These are phyloP conservation scores for Verticillium isaacii DNA, from an alignment of 2,329 filamentous ascomycete species.

Conservation along the genomic window DNA sequence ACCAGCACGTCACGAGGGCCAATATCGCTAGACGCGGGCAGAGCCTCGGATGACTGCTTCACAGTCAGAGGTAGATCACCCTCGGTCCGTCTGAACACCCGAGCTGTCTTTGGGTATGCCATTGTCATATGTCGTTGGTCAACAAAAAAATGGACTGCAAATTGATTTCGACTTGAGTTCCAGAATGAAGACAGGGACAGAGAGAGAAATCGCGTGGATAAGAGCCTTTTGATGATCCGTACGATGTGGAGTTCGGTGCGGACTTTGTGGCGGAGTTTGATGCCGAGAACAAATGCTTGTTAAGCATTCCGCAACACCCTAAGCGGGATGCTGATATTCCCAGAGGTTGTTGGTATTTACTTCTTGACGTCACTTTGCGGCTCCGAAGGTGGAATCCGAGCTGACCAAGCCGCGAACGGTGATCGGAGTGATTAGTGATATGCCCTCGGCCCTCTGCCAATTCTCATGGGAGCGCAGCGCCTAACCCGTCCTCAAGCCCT, in stretches of 20 bases:
- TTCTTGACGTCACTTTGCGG: too few relatives aligned
- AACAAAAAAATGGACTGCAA: not conserved
- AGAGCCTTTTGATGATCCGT: not conserved
- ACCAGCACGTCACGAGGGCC: constrained; percentile 10
- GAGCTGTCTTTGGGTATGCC: not conserved
- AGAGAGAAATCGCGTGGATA: not conserved
- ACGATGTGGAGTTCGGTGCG: not conserved
- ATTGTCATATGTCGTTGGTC: too few relatives aligned
- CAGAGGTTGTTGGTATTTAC: too few relatives aligned
- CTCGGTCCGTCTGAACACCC: not conserved
- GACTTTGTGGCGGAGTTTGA: not conserved
- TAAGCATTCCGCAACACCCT: too few relatives aligned
- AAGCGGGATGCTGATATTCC: too few relatives aligned
- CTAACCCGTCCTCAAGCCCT: too few relatives aligned
- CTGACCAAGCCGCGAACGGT: too few relatives aligned
- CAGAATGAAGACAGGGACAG: not conserved
- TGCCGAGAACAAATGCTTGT: too few relatives aligned
- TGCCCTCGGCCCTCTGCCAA: too few relatives aligned
- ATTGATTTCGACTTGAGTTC: not conserved
- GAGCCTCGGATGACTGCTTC: not conserved
- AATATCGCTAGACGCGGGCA: not conserved
- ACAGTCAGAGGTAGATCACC: not conserved
- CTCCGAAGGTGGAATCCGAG: too few relatives aligned
- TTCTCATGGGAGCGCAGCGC: too few relatives aligned
- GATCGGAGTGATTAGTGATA: too few relatives aligned